Evolutionary conservation across 1,284 basidiomycete species (phyloP).

Genomic region (Acaromyces ingoldii): DNA sequence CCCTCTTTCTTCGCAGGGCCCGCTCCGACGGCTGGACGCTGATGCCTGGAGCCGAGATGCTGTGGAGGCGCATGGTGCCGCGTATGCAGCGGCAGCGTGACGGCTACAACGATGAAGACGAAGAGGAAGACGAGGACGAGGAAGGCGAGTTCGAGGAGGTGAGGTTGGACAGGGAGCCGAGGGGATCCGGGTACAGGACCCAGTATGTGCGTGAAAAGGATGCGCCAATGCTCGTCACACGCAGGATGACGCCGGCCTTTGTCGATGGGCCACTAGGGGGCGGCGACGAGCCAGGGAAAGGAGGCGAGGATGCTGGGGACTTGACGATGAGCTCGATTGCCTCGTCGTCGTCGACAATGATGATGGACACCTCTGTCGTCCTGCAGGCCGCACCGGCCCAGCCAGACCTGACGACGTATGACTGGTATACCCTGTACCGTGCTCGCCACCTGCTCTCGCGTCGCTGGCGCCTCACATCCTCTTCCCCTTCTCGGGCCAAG

Average conservation of each 20-base stretch:
- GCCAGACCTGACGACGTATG: conserved; percentile 1
- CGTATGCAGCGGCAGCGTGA: no score
- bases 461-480: no score
- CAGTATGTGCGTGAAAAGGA: background rate
- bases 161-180: no score
- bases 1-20: conserved; percentile 20
- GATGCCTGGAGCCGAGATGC: conserved; percentile 22
- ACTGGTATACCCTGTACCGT: conserved; percentile 20
- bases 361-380: background rate
- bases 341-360: background rate
- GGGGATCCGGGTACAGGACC: no score
- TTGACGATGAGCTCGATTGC: background rate
- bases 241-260: background rate
- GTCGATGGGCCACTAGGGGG: no score
- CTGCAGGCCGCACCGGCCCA: background rate
- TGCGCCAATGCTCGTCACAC: background rate
- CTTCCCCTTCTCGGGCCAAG: no score
- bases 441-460: conserved; percentile 19
- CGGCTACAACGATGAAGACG: background rate
- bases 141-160: conserved; percentile 1
- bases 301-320: no score
- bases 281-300: no score
- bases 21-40: conserved; percentile 22
- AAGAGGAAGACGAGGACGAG: conserved; percentile 14
- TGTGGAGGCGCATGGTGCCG: background rate